Evolutionary conservation across 2,329 filamentous ascomycete genomes (phyloP).

Genomic region (Diaporthe sp.): DNA sequence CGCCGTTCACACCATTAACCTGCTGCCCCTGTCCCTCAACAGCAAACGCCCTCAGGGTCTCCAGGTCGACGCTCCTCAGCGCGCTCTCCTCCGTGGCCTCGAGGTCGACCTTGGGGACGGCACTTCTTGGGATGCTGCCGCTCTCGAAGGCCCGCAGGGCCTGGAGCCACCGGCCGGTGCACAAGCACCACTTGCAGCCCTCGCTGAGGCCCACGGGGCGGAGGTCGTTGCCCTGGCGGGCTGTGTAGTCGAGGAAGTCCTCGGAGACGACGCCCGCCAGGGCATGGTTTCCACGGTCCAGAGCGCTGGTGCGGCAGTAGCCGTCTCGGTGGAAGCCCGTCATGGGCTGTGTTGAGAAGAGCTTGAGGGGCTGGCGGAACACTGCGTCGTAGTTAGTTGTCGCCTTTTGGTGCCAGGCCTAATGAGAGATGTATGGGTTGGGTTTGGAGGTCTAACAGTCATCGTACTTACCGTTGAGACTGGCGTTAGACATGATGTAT

Average conservation of each 20-base stretch:
- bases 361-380: slow-evolving; percentile 69
- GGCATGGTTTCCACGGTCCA: slow-evolving; percentile 72
- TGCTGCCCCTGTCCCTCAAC: slow-evolving; percentile 76
- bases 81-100: slow-evolving; percentile 67
- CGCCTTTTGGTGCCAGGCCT: neutral
- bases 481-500: slow-evolving; percentile 32
- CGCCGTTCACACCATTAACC: slow-evolving; percentile 81
- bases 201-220: slow-evolving; percentile 66
- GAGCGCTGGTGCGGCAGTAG: slow-evolving; percentile 67
- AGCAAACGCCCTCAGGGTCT: slow-evolving; percentile 65
- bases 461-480: slow-evolving; percentile 27
- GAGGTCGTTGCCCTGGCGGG: slow-evolving; percentile 71
- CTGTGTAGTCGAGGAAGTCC: slow-evolving; percentile 73
- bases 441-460: no score
- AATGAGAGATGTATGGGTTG: neutral
- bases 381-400: slow-evolving; percentile 53
- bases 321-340: slow-evolving; percentile 74
- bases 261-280: slow-evolving; percentile 70
- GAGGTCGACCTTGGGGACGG: slow-evolving; percentile 59
- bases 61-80: slow-evolving; percentile 60
- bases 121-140: slow-evolving; percentile 51
- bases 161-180: slow-evolving; percentile 71
- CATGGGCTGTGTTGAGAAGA: slow-evolving; percentile 70
- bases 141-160: slow-evolving; percentile 67
- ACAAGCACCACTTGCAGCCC: slow-evolving; percentile 75